Evolutionary conservation across 345 rosid genomes (phyloP), one percentile per base, ranked within the genome.

Genomic region (Eucalyptus tenuipes): DNA sequence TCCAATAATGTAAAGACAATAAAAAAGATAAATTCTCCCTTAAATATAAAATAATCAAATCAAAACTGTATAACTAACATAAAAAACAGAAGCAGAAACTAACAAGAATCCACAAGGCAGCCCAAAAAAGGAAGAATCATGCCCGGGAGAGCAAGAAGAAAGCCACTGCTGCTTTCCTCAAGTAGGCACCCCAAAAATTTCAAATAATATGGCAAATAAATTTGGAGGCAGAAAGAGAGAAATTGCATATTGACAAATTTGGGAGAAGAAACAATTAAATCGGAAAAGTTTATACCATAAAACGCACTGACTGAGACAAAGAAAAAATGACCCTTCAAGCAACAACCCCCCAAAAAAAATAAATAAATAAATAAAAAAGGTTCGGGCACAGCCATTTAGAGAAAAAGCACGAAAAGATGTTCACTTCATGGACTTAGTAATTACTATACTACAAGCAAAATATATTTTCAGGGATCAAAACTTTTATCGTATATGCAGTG

Each of bases 1-100:
- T 90, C 91, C 95, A 92, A 87, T 86, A 80, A 90, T 75, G 88
- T 89, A 89, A 92, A 49, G 81, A 57, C 64, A 89, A 84, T 85
- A 89, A 80, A 75, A 18, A 86, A 31, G 81, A 71, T 31, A 84
- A 82, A 86, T 47, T 64, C 33, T n/a, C 75, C 44, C 45, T 57
- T 31, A 64, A 55, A 22, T 22, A 31, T 48, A 88, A 61, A 80
- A 80, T 40, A 80, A 33, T 53, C 33, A 45, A 16, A 88, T 17
- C 16, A 31, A 44, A 88, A 88, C 53, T 18, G 52, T 82, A 80
- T 18, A 37, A 75, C 47, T 57, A 88, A 81, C 45, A 29, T 45
- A 88, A 27, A 48, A 7, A n/a, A 17, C 52, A 40, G 66, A 53
- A 52, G 47, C 29, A 75, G 84, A 75, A 75, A 40, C 84, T 20